Base-by-base conservation (phyloP, 305 asterid species). In the Galium porrigens region DNA sequence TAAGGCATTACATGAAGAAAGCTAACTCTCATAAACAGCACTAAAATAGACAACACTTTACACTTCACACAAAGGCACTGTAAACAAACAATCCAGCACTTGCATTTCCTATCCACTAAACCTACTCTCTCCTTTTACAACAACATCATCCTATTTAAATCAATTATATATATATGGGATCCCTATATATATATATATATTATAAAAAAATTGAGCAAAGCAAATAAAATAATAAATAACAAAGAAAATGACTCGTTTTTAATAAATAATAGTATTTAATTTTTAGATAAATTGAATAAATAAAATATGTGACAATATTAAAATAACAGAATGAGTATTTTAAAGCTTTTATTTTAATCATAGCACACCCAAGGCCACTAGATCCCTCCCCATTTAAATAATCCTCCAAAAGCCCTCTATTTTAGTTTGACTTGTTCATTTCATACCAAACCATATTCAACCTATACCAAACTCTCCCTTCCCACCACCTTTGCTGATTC, bases 361-460 rank as follows among this genome's bases (percentile, higher is more conserved):
- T 18, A 22, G 10, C 36, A 4, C 62, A 9, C 15, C 64, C 65
- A 46, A 46, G 52, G 44, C 60, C 57, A 51, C 61, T 41, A 22
- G 44, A 58, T 58, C 63, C 14, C 62, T 58, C 70, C 37, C 15
- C 15, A 64, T 27, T 67, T 27, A 56, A 57, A 11, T 56, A 39
- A 65, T 71, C 58, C 48, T 44, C 68, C 27, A 32, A 49, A 27
- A 27, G 70, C 70, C 78, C 62, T 67, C 53, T 4, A 5, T 52
- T 39, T 58, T 68, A 70, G 82, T 74, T 80, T 81, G 84, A 79
- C 86, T 72, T 67, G 64, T 60, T 33, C 72, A 53, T 69, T 70
- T 48, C 61, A 64, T 33, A 56, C 76, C 81, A 81, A 81, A 69
- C 80, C 73, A 73, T 79, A 42, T 64, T 48, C 63, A 70, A 74